Percentiles rank a stretch among this genome's conserved stretches.
Evolutionary conservation across 331 rosid genomes (phyloP).

Genomic region (Cydonia oblonga): DNA sequence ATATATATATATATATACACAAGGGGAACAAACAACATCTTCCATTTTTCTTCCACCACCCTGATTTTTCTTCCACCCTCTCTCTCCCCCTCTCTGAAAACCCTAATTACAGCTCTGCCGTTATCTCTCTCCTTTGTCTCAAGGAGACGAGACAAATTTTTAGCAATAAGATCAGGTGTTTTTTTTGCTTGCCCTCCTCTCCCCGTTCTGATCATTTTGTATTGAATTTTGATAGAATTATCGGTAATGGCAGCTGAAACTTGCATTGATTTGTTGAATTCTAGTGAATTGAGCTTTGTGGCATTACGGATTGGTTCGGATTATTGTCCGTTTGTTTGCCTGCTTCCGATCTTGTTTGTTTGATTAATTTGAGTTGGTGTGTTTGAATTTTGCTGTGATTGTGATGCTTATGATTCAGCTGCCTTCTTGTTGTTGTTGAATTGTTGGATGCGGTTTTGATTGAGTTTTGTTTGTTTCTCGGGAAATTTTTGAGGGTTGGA

Average conservation of each 20-base stretch:
- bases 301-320: conserved; percentile 7
- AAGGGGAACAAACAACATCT: conserved; percentile 16
- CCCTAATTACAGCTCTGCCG: conserved; percentile 61
- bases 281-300: conserved; percentile 19
- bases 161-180: conserved; percentile 46
- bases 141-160: not conserved
- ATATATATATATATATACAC: too few relatives aligned
- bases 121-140: conserved; percentile 11
- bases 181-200: conserved; percentile 5
- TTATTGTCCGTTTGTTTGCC: conserved; percentile 13
- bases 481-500: conserved; percentile 11
- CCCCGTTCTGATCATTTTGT: conserved; percentile 14
- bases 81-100: conserved; percentile 24
- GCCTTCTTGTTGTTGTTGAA: conserved; percentile 9
- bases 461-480: conserved; percentile 3
- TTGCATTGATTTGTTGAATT: conserved; percentile 24
- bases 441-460: conserved; percentile 27
- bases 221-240: not conserved
- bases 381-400: conserved; percentile 6
- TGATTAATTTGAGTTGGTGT: conserved; percentile 16
- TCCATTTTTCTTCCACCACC: conserved; percentile 25
- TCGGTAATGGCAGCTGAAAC: not conserved
- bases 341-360: conserved; percentile 20
- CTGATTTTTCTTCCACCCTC: conserved; percentile 18
- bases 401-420: conserved; percentile 10